Evolutionary conservation across 2,329 filamentous ascomycete species (phyloP).

Genomic region (Pseudonectria buxi): DNA sequence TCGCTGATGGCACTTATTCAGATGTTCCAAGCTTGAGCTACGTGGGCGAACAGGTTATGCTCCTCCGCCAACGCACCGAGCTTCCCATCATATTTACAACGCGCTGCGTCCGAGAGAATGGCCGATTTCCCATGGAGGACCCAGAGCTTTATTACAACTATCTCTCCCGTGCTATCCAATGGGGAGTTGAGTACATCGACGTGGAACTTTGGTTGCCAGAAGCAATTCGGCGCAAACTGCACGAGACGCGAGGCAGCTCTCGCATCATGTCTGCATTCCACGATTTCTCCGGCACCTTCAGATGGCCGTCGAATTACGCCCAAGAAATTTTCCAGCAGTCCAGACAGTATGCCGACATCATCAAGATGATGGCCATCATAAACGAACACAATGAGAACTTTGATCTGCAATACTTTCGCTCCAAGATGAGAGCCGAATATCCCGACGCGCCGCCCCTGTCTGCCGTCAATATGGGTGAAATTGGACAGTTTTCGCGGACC

Average conservation of each 20-base stretch:
- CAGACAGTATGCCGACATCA: conserved; percentile 70
- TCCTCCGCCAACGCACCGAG: conserved; percentile 74
- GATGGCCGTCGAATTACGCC: conserved; percentile 70
- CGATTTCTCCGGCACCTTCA: conserved; percentile 78
- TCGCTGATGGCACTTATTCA: conserved; percentile 54
- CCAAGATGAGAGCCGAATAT: conserved; percentile 63
- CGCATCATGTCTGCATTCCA: conserved; percentile 90
- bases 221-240: conserved; percentile 60
- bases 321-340: conserved; percentile 66
- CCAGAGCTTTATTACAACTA: conserved; percentile 70
- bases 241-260: conserved; percentile 66
- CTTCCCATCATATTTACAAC: conserved; percentile 88
- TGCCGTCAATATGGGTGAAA: conserved; percentile 79
- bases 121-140: conserved; percentile 77
- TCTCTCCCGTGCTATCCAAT: conserved; percentile 76
- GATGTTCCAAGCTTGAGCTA: conserved; percentile 72
- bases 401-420: conserved; percentile 83
- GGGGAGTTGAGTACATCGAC: conserved; percentile 86
- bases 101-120: conserved; percentile 74
- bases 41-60: conserved; percentile 80
- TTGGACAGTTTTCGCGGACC: conserved; percentile 77
- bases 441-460: conserved; percentile 67
- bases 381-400: conserved; percentile 81
- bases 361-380: conserved; percentile 86
- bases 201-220: conserved; percentile 84